Evolutionary conservation across 78 protist genomes (phyloP), one percentile per base, ranked within the genome.

Genomic region (Speleostelium caveatum): DNA sequence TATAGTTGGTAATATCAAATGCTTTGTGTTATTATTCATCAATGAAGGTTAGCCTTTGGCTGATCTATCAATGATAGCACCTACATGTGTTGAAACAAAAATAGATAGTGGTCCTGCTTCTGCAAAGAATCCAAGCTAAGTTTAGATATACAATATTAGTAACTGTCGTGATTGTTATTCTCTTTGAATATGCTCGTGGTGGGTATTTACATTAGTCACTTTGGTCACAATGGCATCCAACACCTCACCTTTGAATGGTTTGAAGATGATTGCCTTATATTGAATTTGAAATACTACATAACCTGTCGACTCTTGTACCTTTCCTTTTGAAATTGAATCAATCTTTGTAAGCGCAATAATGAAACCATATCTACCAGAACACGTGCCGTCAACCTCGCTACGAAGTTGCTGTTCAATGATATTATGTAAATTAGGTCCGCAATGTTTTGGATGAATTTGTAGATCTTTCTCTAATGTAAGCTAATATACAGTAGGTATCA

Each of bases 191-290:
- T 62, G 69, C 6, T 24, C 21, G 17, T 38, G 26, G n/a, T 42
- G 42, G 12, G n/a, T 5, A 53, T 73, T 14, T 72, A 86, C 93
- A 74, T 66, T 69, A 41, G 94, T 92, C 14, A 95, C 97, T 72
- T 77, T 58, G 3, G 97, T 92, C 3, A 95, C 97, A 1, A 86
- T 90, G 2, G 96, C 95, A 72, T 95, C 97, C 6, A 95, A 38
- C 17, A 95, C 95, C 56, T 95, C 97, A 65, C 94, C 94, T 75
- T 86, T 95, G 74, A 95, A 95, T n/a, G 97, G 93, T 61, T 85
- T 71, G 38, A 95, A 90, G 38, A 95, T 95, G 59, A 95, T 83
- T 56, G 97, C 97, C 41, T 42, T 86, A 66, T 73, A 95, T 61
- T 85, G 45, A 24, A 95, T 55, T 22, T 33, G 78, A 72, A 95